Evolutionary conservation across 768 basidiomycete species (phyloP), one percentile per base, ranked within the genome.

Genomic region (Clitopilus hobsonii): DNA sequence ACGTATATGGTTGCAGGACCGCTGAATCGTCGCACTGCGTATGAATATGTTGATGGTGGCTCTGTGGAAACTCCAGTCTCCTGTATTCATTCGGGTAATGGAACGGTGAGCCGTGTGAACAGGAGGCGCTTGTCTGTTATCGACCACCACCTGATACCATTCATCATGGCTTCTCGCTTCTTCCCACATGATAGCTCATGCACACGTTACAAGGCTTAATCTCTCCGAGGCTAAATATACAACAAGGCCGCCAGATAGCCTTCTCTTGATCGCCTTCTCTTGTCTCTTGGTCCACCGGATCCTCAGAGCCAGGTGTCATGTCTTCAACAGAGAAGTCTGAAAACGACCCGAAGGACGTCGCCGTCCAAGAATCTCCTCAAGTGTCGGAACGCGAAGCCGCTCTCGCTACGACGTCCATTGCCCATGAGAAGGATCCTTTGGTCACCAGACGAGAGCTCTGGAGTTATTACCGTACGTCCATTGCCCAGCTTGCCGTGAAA

Each of bases 371-470:
- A 23, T 20, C 22, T 36, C n/a, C 32, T 11, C 13, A 45, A 20
- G 22, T 20, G 32, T n/a, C 32, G 8, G 3, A 45, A 20, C 22
- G n/a, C 10, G 22, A 45, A 18, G 41, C n/a, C n/a, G n/a, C 41
- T 6, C 41, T 45, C 22, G 41, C 41, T 45, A 10, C 41, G 5
- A 45, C 41, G 22, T 45, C 41, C 6, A 45, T 45, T 45, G 41
- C 41, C 10, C 16, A 45, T 20, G 71, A 74, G 57, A 70, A 84
- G 38, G 89, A 88, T 53, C 89, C 89, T 0, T 64, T 86, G 6
- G 89, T 91, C 4, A 89, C 85, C 16, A 75, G 84, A 49, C 79
- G 67, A 63, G 90, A 92, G 64, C 71, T 92, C 6, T 92, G 89
- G 90, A 83, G 82, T 52, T 92, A 91, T 63, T 91, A 91, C 65